Conservation (phyloP, 495 filamentous ascomycete species). For the Trichoderma asperelloides region DNA sequence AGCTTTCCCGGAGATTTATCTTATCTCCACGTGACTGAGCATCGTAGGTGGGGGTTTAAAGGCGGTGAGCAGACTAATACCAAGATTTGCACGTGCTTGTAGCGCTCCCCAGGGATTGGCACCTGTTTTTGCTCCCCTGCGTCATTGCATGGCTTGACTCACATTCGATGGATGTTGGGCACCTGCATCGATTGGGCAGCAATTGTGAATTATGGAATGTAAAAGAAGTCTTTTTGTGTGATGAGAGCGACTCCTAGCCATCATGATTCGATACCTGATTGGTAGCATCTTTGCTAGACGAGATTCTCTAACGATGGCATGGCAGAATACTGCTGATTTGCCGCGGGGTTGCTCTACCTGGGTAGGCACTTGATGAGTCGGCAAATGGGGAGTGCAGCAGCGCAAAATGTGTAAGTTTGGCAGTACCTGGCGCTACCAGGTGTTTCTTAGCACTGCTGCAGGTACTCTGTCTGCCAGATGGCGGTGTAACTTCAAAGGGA, state of each 20-base stretch:
- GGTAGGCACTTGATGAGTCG: background rate
- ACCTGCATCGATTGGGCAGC: no score
- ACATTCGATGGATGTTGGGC: background rate
- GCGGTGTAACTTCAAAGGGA: no score
- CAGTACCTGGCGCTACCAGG: constrained; percentile 1
- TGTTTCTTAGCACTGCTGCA: background rate
- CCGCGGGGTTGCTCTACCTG: background rate
- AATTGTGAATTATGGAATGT: no score
- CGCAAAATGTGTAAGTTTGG: constrained; percentile 7
- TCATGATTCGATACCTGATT: no score
- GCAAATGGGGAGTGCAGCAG: background rate
- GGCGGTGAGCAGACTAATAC: background rate
- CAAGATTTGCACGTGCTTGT: background rate
- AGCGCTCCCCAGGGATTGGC: background rate
- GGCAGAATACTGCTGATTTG: background rate
- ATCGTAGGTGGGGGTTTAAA: background rate
- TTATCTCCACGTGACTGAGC: background rate
- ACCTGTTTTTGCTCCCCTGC: background rate
- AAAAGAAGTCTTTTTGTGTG: no score
- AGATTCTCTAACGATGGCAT: no score
- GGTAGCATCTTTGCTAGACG: no score
- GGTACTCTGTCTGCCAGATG: no score
- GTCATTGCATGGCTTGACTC: background rate
- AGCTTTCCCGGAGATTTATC: background rate
- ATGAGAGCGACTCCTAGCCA: no score